phyloP scores from a whole-genome alignment of 495 filamentous ascomycete genomes.

The Halenospora varia region DNA sequence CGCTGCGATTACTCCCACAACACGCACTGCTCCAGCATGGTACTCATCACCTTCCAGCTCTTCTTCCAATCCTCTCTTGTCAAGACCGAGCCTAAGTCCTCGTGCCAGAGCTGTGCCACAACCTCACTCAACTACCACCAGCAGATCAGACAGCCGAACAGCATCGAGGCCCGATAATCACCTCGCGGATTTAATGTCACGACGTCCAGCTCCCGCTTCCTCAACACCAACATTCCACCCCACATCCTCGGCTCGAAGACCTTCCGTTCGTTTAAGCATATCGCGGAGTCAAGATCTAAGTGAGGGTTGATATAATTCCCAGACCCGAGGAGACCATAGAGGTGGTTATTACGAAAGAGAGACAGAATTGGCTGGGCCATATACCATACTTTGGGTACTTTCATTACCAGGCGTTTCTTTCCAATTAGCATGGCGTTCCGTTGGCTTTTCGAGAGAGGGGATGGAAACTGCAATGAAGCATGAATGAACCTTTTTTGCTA shows the following conservation, averaged over 20 bases:
- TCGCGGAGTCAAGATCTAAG: no score
- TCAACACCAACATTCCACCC: background rate
- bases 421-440: no score
- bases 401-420: no score
- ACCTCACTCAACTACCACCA: background rate
- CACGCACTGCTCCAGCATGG: background rate
- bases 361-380: no score
- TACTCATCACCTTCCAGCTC: background rate
- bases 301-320: no score
- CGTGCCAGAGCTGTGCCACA: conserved; percentile 5
- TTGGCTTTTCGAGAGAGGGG: no score
- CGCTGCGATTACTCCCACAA: conserved; percentile 3
- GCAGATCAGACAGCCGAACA: conserved; percentile 8
- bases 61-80: background rate
- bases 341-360: no score
- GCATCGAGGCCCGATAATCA: conserved; percentile 11
- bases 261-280: background rate
- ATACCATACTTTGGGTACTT: no score
- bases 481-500: no score
- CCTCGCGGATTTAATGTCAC: background rate
- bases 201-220: background rate
- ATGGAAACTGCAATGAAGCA: no score
- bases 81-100: conserved; percentile 5
- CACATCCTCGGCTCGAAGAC: background rate
- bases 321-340: no score